Evolutionary conservation across 2,329 filamentous ascomycete genomes (phyloP), one percentile per base, ranked within the genome.

Genomic region (Aspergillus versicolor): DNA sequence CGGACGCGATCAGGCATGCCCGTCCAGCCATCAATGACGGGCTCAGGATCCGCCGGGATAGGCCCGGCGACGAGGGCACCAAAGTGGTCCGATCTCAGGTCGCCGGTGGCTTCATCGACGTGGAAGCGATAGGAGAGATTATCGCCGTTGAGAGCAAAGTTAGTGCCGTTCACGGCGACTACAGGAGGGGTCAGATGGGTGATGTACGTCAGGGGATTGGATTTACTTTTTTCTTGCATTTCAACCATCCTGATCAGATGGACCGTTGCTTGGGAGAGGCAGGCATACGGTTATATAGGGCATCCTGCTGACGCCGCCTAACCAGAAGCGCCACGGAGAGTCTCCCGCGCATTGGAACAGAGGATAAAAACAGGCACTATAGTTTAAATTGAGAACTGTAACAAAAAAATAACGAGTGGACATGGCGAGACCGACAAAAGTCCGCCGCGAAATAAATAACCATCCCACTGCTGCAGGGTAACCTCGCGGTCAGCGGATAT

Each of bases 41-140:
- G 54, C 0, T 58, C 68, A 4, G 61, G 66, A 38, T 77, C 74
- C 1, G 76, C 73, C 0, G 79, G 77, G 2, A 81, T 75, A 15
- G 82, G 77, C 49, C 86, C 85, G 2, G 78, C 79, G 3, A 81
- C 75, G 1, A 76, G 77, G 12, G 79, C 84, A 42, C 85, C 86
- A 61, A 85, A 88, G 65, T 88, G 85, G 62, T 87, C 84, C 0
- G 81, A 79, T 15, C 84, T 68, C 38, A 88, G 75, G 54, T 88
- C 84, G 4, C 82, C 79, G 0, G 80, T 82, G 8, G 65, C 66
- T 3, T 79, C 71, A 60, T 88, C 82, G 44, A 87, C 83, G 60
- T 87, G 85, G 67, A 88, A 87, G 43, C 83, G 81, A 64, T 88
- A 88, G 1, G 84, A 86, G 30, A 85, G 76, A 60, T 77, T 75